A percentile compares a stretch with the other conserved stretches of the same genome.
These are phyloP conservation scores for Pseudodiploospora longispora DNA, from an alignment of 2,329 filamentous ascomycete species.

Conservation along the genomic window DNA sequence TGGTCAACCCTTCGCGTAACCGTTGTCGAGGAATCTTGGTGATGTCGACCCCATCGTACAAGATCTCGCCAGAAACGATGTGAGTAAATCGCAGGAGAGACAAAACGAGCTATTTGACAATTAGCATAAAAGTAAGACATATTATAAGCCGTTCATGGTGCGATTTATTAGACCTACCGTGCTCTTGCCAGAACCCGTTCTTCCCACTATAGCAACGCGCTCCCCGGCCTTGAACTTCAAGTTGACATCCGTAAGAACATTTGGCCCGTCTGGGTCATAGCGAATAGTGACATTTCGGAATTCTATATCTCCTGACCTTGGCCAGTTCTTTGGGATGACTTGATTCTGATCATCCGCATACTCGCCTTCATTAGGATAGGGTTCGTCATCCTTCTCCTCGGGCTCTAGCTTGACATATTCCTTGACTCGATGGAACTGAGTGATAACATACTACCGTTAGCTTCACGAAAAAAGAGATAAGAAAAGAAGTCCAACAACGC, in stretches of 20 bases:
- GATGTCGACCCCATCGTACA: slow-evolving; percentile 49
- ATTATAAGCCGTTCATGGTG: no score
- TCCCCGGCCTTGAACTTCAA: slow-evolving; percentile 56
- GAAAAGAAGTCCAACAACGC: background rate
- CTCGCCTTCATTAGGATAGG: slow-evolving; percentile 29
- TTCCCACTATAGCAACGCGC: slow-evolving; percentile 70
- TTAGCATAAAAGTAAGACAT: background rate
- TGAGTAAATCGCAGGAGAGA: slow-evolving; percentile 48
- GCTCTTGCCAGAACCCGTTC: slow-evolving; percentile 77
- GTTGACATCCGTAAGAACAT: slow-evolving; percentile 43
- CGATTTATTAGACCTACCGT: slow-evolving; percentile 46
- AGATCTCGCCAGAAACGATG: slow-evolving; percentile 41
- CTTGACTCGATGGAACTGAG: slow-evolving; percentile 39
- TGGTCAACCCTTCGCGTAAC: slow-evolving; percentile 46
- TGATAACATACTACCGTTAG: slow-evolving; percentile 4
- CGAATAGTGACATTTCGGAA: slow-evolving; percentile 44
- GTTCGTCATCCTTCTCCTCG: slow-evolving; percentile 34
- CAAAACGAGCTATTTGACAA: slow-evolving; percentile 32
- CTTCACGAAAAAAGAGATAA: background rate
- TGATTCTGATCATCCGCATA: slow-evolving; percentile 32
- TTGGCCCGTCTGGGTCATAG: slow-evolving; percentile 36
- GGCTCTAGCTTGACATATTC: slow-evolving; percentile 39
- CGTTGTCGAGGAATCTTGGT: slow-evolving; percentile 40
- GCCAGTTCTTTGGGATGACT: slow-evolving; percentile 36
- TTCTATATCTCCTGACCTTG: slow-evolving; percentile 38